phyloP scores from a whole-genome alignment of 2,329 filamentous ascomycete species.

The Fusarium citri region DNA sequence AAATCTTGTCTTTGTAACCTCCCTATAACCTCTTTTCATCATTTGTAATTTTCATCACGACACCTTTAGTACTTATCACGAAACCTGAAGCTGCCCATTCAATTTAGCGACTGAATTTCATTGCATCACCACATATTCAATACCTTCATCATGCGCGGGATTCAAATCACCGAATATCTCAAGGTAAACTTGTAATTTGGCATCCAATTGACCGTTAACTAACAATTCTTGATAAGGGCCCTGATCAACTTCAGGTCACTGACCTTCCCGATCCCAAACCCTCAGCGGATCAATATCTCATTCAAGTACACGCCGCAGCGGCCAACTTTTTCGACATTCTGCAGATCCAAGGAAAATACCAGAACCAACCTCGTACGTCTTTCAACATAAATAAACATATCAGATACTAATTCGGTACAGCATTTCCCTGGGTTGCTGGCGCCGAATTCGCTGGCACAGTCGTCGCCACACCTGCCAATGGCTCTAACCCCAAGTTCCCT shows the following conservation, averaged over 20 bases:
- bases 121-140: not conserved
- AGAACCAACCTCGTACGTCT: constrained; percentile 78
- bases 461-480: constrained; percentile 69
- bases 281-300: constrained; percentile 80
- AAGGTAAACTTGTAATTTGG: constrained; percentile 62
- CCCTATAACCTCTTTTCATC: not conserved
- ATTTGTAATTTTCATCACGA: not conserved
- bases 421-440: constrained; percentile 88
- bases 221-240: constrained; percentile 65
- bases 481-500: constrained; percentile 70
- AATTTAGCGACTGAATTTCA: not conserved
- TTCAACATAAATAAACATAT: not conserved
- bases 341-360: constrained; percentile 95
- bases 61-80: not conserved
- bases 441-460: constrained; percentile 88
- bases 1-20: constrained; percentile 18
- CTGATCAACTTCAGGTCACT: constrained; percentile 80
- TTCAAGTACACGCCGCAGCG: constrained; percentile 86
- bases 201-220: not conserved
- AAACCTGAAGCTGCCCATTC: not conserved
- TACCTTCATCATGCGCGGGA: constrained; percentile 73
- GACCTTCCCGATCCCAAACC: constrained; percentile 81
- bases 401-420: constrained; percentile 45
- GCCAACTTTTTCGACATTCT: constrained; percentile 98
- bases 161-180: constrained; percentile 79